These are phyloP conservation scores for Wickerhamiella kazuoi DNA, from an alignment of 805 yeast genomes.

Conservation along the genomic window DNA sequence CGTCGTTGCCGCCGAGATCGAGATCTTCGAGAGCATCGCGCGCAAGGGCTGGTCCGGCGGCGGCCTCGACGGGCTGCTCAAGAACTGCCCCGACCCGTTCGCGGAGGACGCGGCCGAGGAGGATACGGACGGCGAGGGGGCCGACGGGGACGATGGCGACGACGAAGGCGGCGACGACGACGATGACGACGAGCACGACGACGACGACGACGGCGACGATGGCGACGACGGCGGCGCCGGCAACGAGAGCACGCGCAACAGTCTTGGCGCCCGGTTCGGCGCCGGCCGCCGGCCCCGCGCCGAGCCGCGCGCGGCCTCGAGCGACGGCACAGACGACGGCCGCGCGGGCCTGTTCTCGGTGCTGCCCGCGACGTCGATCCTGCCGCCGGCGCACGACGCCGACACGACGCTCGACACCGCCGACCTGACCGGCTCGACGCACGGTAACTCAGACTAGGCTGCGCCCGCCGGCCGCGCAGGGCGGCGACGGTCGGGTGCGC, in stretches of 20 bases:
- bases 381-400: constrained; percentile 9
- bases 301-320: neutral
- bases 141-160: neutral
- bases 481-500: no score
- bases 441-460: no score
- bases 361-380: constrained; percentile 15
- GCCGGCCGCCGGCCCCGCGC: neutral
- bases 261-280: neutral
- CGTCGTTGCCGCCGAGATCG: constrained; percentile 61
- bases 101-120: constrained; percentile 12
- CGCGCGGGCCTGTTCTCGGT: constrained; percentile 12
- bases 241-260: neutral
- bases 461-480: no score
- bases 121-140: constrained; percentile 14
- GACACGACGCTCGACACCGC: neutral
- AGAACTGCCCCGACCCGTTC: constrained; percentile 51
- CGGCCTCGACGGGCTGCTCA: constrained; percentile 54
- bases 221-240: neutral
- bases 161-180: constrained; percentile 1
- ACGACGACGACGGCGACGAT: neutral
- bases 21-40: constrained; percentile 57
- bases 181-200: constrained; percentile 4
- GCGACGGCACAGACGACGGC: neutral
- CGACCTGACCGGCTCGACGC: neutral
- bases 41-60: constrained; percentile 78